Base-by-base conservation (phyloP, 345 rosid genomes). In the Camelina neglecta region DNA sequence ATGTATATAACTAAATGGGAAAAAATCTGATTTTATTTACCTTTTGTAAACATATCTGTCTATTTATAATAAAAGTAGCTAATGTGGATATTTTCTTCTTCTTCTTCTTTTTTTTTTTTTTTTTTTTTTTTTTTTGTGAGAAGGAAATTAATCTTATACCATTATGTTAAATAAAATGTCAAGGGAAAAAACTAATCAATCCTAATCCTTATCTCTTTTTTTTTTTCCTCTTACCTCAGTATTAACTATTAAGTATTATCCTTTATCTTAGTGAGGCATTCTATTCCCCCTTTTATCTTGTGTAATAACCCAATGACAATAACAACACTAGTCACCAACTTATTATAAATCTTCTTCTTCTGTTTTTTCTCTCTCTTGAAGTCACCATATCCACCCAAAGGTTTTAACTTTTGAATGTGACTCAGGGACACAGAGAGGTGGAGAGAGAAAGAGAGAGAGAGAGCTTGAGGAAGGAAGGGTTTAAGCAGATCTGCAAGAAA, bases 401-500 rank as follows among this genome's bases (percentile, higher is more conserved):
- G 16, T 60, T 68, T 45, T 13, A 56, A 67, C 73, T 72, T 72
- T 72, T 78, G 73, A 67, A 78, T 54, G 74, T 66, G 74, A 65
- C 60, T 38, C 29, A 68, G 56, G 56, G 20, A 62, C 21, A 51
- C 10, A 55, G 39, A 23, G 26, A 41, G 60, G 12, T 2, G 38
- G 18, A 71, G 5, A 69, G 21, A 59, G 50, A 60, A 4, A 41
- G 18, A 70, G 18, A 56, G 18, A 70, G 18, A 56, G 4, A 48
- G 60, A 65, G 72, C 73, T 66, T 49, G 74, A 67, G 8, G 55
- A 65, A 67, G 8, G 55, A 65, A 77, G 61, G 67, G 76, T 65
- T 77, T 65, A 71, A 77, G 72, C 81, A 65, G 76, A 77, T 77
- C 81, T 77, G 67, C 81, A 71, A 41, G 16, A 65, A 77, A 11